Evolutionary conservation across 768 basidiomycete genomes (phyloP).

Genomic region (Xerocomus potaroensis): DNA sequence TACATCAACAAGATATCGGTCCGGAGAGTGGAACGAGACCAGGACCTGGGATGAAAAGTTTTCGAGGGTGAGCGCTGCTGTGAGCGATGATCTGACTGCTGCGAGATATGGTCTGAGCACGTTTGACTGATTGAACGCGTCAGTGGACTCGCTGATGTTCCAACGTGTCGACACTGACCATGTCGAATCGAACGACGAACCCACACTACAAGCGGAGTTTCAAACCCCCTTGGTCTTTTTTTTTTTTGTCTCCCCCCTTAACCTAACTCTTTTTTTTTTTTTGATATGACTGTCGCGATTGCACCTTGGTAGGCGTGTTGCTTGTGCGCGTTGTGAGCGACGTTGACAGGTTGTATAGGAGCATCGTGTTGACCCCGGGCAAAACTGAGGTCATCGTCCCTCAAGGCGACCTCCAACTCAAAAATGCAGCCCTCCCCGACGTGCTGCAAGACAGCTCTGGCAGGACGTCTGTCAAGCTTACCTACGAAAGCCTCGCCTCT

Average conservation of each 20-base stretch:
- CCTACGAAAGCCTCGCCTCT: slow-evolving; percentile 40
- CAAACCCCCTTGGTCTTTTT: slow-evolving; percentile 12
- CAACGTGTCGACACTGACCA: slow-evolving; percentile 44
- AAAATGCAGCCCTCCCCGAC: slow-evolving; percentile 79
- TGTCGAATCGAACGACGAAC: slow-evolving; percentile 28
- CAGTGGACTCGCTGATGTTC: slow-evolving; percentile 2
- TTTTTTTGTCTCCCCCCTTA: slow-evolving; percentile 1
- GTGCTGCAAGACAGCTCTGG: slow-evolving; percentile 56
- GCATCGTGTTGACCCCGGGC: slow-evolving; percentile 53
- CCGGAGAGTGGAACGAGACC: slow-evolving; percentile 7
- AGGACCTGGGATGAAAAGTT: slow-evolving; percentile 91
- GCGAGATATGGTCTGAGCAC: slow-evolving; percentile 93
- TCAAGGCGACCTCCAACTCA: slow-evolving; percentile 69
- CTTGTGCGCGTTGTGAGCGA: slow-evolving; percentile 3
- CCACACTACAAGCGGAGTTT: slow-evolving; percentile 43
- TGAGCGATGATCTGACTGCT: slow-evolving; percentile 92
- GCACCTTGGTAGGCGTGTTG: slow-evolving; percentile 58
- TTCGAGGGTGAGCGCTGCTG: slow-evolving; percentile 95
- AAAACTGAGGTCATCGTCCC: slow-evolving; percentile 54
- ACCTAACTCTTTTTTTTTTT: slow-evolving; percentile 3
- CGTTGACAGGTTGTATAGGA: slow-evolving; percentile 41
- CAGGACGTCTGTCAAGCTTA: slow-evolving; percentile 65
- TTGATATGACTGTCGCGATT: slow-evolving; percentile 53
- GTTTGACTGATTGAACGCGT: slow-evolving; percentile 65
- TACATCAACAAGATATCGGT: slow-evolving; percentile 1